Evolutionary conservation across 306 rosid genomes (phyloP).

Genomic region (Sicyos baderoa): DNA sequence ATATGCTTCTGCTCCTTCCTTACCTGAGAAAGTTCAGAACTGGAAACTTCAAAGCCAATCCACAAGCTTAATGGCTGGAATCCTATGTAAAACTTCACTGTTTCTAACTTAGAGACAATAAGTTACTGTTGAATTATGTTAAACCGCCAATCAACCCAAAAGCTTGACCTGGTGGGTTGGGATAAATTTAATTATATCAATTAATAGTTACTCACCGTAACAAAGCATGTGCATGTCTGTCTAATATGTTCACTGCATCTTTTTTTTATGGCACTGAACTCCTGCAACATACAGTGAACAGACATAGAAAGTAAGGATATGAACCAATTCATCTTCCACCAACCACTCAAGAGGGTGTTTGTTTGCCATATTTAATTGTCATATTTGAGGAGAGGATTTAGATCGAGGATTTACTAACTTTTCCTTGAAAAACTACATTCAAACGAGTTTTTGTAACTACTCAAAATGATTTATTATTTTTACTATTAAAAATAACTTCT

Average conservation of each 20-base stretch:
- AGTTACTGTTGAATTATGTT: too few relatives aligned
- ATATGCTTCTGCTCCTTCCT: conserved; percentile 56
- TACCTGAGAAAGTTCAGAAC: conserved; percentile 53
- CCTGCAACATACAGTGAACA: conserved; percentile 36
- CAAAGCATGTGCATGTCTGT: conserved; percentile 52
- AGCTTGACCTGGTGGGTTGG: too few relatives aligned
- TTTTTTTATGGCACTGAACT: conserved; percentile 53
- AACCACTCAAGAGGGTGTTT: too few relatives aligned
- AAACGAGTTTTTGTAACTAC: too few relatives aligned
- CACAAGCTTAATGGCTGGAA: neutral
- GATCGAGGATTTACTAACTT: too few relatives aligned
- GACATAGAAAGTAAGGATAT: conserved; percentile 17
- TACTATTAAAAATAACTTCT: too few relatives aligned
- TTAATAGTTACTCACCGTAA: conserved; percentile 45
- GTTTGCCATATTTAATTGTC: too few relatives aligned
- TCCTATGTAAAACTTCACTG: neutral
- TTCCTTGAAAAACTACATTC: too few relatives aligned
- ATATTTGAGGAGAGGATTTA: too few relatives aligned
- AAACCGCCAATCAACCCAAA: too few relatives aligned
- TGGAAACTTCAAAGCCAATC: conserved; percentile 23
- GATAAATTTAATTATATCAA: too few relatives aligned
- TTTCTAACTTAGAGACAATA: neutral
- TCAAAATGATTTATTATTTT: too few relatives aligned
- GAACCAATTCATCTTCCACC: conserved; percentile 7
- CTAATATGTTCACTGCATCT: conserved; percentile 37